Evolutionary conservation across 75 land plant species (phyloP).

Genomic region (Gnetum montanum): DNA sequence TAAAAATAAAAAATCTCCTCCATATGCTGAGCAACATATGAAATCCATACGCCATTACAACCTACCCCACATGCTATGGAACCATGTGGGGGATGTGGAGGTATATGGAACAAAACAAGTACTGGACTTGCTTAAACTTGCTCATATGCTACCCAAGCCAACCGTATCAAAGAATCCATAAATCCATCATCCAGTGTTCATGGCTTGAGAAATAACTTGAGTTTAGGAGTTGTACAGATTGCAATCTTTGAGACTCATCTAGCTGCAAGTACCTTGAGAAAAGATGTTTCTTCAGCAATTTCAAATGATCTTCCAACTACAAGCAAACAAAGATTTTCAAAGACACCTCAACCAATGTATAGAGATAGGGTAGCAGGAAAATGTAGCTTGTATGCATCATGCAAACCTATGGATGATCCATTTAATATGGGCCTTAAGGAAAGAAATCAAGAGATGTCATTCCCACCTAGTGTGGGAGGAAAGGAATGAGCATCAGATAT

Average conservation of each 20-base stretch:
- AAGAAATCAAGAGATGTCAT: constrained; percentile 41
- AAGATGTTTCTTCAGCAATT: constrained; percentile 27
- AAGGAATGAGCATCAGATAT: constrained; percentile 1
- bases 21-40: too few relatives aligned
- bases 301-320: constrained; percentile 10
- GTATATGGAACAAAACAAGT: too few relatives aligned
- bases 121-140: too few relatives aligned
- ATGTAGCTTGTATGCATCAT: constrained; percentile 25
- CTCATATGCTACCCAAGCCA: too few relatives aligned
- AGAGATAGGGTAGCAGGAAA: constrained; percentile 43
- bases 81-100: too few relatives aligned
- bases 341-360: constrained; percentile 29
- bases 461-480: constrained; percentile 30
- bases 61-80: too few relatives aligned
- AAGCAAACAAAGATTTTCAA: constrained; percentile 28
- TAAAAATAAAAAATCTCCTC: too few relatives aligned
- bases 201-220: not conserved
- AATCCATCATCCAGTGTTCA: not conserved
- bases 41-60: too few relatives aligned
- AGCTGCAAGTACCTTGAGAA: constrained; percentile 16
- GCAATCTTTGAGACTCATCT: constrained; percentile 3
- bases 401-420: constrained; percentile 21
- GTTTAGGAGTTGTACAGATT: constrained; percentile 8
- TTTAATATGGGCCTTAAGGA: constrained; percentile 34
- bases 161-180: constrained; percentile 1